Evolutionary conservation across 2,329 filamentous ascomycete species (phyloP), one percentile per base, ranked within the genome.

Genomic region (Stagonosporopsis cucurbitacearum): DNA sequence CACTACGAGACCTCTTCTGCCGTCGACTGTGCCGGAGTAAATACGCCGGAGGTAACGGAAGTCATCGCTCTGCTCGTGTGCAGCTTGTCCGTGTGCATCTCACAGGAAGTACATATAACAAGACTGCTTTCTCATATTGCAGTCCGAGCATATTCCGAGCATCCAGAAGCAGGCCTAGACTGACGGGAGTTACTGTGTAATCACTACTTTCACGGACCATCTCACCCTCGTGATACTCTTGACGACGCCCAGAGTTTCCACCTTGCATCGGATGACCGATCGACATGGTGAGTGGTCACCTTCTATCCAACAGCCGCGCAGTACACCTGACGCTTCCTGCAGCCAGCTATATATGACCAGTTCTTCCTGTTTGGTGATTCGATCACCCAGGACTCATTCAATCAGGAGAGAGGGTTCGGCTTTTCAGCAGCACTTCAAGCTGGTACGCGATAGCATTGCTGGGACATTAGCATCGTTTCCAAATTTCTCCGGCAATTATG

Each of bases 341-440:
- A 76, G 73, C 59, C 68, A 57, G 58, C 69, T 30, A 48, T 65
- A 20, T 74, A 75, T 51, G 74, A 79, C 33, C 77, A 81, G 57
- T 78, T 82, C 65, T 81, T 98, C 59, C 85, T 98, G 22, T 90
- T 98, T 59, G 94, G 94, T 50, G 95, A 98, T 78, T 96, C 91
- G 28, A 88, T 98, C 59, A 88, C 94, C 44, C 87, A 98, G 70
- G 80, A 83, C 37, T 84, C 86, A 2, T 84, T 84, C 60, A 80
- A 82, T 32, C 80, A 87, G 44, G 76, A 83, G 11, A 78, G 85
- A 53, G 91, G 89, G 15, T 94, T 93, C 75, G 90, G 84, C 0
- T 90, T 96, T 66, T 86, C 88, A 54, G 84, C 89, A 20, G 86
- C 85, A 15, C 79, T 96, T 3, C 87, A 92, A 71, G 77, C 85